Conservation (phyloP, 305 asterid species). For the Fraxinus baroniana region DNA sequence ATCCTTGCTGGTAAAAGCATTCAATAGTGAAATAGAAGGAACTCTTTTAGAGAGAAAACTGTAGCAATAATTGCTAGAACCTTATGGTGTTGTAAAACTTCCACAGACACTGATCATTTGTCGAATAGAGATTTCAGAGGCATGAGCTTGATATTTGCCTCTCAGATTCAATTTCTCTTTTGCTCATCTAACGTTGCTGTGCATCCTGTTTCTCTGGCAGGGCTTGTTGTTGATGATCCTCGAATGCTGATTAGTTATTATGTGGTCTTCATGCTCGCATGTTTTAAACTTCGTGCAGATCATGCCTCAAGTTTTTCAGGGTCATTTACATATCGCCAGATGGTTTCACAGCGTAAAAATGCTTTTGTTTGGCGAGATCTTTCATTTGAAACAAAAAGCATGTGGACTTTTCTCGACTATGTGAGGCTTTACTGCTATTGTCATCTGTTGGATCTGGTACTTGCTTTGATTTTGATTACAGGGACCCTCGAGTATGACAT, state of each 20-base stretch:
- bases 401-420: conserved; percentile 98
- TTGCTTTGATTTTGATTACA: conserved; percentile 78
- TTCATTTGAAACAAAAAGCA: conserved; percentile 94
- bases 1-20: conserved; percentile 7
- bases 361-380: conserved; percentile 96
- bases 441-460: conserved; percentile 95
- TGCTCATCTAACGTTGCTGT: conserved; percentile 16
- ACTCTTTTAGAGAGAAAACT: neutral
- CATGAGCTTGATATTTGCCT: conserved; percentile 3
- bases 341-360: conserved; percentile 86
- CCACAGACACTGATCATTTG: neutral
- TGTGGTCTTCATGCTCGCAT: conserved; percentile 83
- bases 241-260: conserved; percentile 84
- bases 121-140: neutral
- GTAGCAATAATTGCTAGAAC: neutral
- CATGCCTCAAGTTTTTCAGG: conserved; percentile 69
- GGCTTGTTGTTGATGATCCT: conserved; percentile 90
- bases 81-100: conserved; percentile 1
- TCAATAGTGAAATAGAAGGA: neutral
- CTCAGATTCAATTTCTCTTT: conserved; percentile 1
- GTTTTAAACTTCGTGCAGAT: conserved; percentile 95
- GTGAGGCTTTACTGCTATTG: conserved; percentile 98
- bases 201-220: conserved; percentile 42
- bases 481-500: conserved; percentile 97
- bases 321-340: conserved; percentile 71